Percentiles rank a stretch among this genome's conserved stretches.
Conservation (phyloP, 78 protist species). For the Ministeria vibrans region DNA sequence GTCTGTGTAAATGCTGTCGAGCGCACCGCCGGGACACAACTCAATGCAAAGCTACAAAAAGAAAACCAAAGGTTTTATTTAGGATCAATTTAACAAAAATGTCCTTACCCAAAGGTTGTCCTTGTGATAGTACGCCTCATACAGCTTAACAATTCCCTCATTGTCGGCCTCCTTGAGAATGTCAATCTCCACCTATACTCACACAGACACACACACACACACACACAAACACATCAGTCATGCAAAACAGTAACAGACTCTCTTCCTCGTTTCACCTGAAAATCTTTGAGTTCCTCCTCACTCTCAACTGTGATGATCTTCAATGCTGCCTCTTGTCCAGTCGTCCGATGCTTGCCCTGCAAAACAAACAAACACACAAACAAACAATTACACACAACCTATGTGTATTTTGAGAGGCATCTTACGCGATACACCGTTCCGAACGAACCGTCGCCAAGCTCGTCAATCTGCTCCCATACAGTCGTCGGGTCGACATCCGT, state of each 20-base stretch:
- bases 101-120: slow-evolving; percentile 56
- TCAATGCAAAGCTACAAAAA: slow-evolving; percentile 70
- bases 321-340: neutral
- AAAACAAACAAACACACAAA: neutral
- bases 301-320: slow-evolving; percentile 12
- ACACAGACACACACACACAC: neutral
- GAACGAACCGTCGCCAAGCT: slow-evolving; percentile 27
- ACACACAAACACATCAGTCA: neutral
- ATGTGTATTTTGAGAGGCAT: neutral
- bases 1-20: slow-evolving; percentile 40
- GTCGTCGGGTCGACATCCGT: slow-evolving; percentile 1
- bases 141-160: slow-evolving; percentile 42
- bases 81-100: neutral
- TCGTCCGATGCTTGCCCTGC: slow-evolving; percentile 13
- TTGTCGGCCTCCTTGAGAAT: slow-evolving; percentile 51
- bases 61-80: neutral
- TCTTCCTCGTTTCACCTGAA: too few species aligned
- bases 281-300: neutral
- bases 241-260: neutral
- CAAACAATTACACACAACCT: neutral
- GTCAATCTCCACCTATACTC: slow-evolving; percentile 56
- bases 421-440: slow-evolving; percentile 5
- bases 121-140: slow-evolving; percentile 51
- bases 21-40: slow-evolving; percentile 80
- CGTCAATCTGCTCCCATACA: neutral